Base-by-base conservation (phyloP, 2,329 filamentous ascomycete species). In the Hypoxylon sp. region DNA sequence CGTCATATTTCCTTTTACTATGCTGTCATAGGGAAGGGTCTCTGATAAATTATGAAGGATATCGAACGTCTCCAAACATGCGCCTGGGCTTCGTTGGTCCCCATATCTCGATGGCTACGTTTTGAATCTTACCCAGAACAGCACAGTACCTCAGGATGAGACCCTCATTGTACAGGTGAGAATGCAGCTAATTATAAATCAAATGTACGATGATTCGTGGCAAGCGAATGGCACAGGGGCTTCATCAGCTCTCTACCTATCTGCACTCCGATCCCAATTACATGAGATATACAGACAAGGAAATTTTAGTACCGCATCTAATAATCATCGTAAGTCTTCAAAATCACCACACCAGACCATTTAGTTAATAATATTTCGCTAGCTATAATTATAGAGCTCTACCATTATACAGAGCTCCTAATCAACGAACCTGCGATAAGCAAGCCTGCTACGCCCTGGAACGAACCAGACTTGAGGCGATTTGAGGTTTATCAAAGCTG, bases 151-250 rank as follows among this genome's bases (percentile, higher is more conserved):
- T 5, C 59, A 70, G 24, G 74, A 76, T 58, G 42, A 65, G 24
- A 26, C 62, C 11, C 69, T 76, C 1, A 65, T 72, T 5, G 48
- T 55, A 6, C 62, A 69, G 22, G 71, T 76, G 0, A 66, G 46
- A 24, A 74, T 75, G 66, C 74, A 75, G 47, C 63, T 74, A 3
- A 69, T 75, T 5, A 50, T 72, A 17, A 71, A 74, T 17, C 73
- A 74, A 50, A 58, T 70, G 35, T 59, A 66, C 48, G 59, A 73
- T 22, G 65, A 69, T 2, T 62, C 59, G 6, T 65, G 59, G 48
- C 52, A 59, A 11, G 39, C 37, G 3, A 39, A 22, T 33, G 19
- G 52, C 13, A 19, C 39, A 19, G 58, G 46, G 8, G 39, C 19
- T 2, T 42, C 37, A 22, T 61, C 62, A 2, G 19, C 51, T 31